Conservation (phyloP, 257 asterid genomes). For the Eustoma russellianum region DNA sequence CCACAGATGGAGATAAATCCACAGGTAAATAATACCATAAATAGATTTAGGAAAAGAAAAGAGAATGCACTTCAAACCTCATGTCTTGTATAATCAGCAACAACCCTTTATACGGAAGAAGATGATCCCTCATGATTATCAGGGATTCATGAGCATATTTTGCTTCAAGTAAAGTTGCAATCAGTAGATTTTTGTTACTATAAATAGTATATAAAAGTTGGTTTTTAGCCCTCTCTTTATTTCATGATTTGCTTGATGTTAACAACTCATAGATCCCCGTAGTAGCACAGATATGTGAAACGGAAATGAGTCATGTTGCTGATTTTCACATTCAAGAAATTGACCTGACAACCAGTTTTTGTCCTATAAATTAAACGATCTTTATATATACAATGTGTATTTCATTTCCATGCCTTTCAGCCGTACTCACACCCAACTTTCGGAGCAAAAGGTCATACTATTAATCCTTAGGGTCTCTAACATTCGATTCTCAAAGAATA, state of each 20-base stretch:
- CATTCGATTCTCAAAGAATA: too few species aligned
- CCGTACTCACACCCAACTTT: too few species aligned
- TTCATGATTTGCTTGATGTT: slow-evolving; percentile 36
- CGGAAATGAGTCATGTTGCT: not conserved
- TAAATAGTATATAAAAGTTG: slow-evolving; percentile 29
- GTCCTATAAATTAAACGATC: too few species aligned
- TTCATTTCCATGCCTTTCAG: too few species aligned
- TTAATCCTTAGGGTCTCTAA: too few species aligned
- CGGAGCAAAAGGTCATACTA: too few species aligned
- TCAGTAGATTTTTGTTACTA: slow-evolving; percentile 17
- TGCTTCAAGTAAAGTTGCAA: slow-evolving; percentile 11
- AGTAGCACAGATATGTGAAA: slow-evolving; percentile 2
- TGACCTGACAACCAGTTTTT: slow-evolving; percentile 2
- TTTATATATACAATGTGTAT: too few species aligned
- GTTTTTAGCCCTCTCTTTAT: slow-evolving; percentile 2
- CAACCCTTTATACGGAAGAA: slow-evolving; percentile 5
- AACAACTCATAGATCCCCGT: slow-evolving; percentile 20
- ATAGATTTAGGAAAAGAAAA: slow-evolving; percentile 2
- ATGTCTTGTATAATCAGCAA: slow-evolving; percentile 10
- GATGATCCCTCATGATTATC: not conserved
- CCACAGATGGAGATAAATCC: slow-evolving; percentile 17
- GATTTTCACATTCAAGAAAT: slow-evolving; percentile 2
- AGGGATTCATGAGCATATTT: not conserved
- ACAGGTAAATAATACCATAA: slow-evolving; percentile 20
- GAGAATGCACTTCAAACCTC: not conserved